phyloP scores from a whole-genome alignment of 768 basidiomycete genomes.

The Russula emetica region DNA sequence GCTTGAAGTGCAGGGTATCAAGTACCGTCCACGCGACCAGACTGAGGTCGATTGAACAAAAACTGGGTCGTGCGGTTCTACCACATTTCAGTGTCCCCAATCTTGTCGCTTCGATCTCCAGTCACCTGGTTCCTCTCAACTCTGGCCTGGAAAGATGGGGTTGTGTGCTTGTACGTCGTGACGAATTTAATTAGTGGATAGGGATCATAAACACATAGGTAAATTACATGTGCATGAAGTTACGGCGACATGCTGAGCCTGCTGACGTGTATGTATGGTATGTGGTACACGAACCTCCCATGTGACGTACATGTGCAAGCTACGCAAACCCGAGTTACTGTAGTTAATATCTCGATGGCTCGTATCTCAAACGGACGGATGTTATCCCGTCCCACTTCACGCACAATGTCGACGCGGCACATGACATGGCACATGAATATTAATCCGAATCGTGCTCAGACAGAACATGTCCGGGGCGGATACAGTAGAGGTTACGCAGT shows the following conservation, averaged over 20 bases:
- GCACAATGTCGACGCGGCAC: no score
- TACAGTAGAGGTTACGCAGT: no score
- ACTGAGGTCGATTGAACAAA: constrained; percentile 57
- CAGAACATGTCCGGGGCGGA: no score
- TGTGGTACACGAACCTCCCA: neutral
- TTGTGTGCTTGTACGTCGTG: constrained; percentile 1
- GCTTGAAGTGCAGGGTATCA: constrained; percentile 69
- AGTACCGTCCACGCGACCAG: constrained; percentile 81
- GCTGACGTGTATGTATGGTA: neutral
- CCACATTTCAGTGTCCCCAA: neutral
- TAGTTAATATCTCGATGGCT: constrained; percentile 4
- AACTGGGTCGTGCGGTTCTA: neutral
- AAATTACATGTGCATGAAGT: neutral
- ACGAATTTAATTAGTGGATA: constrained; percentile 4
- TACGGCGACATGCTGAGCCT: neutral
- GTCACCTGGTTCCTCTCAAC: neutral
- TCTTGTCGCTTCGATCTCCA: neutral
- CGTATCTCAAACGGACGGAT: constrained; percentile 72
- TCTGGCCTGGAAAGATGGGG: neutral
- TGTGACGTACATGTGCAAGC: constrained; percentile 51
- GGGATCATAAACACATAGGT: neutral
- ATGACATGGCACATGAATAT: no score
- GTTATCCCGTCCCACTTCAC: constrained; percentile 38
- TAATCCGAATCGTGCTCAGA: no score
- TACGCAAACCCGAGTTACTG: constrained; percentile 31